Percentiles rank a stretch among this genome's conserved stretches.
Conservation (phyloP, 257 asterid genomes). For the Lantana camara region DNA sequence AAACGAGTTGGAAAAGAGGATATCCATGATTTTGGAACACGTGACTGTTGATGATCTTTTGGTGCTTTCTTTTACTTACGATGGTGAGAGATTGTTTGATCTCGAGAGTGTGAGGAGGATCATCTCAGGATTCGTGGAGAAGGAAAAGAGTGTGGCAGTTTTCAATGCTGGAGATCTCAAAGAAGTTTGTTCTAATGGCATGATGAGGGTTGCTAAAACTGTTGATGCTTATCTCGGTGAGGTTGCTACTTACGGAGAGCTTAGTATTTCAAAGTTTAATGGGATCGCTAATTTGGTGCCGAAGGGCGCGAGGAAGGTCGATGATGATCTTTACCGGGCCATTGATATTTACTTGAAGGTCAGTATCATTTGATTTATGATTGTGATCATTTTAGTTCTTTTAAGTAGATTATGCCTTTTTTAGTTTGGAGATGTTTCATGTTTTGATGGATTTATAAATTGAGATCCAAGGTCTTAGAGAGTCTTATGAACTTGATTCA, state of each 20-base stretch:
- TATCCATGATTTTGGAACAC: slow-evolving; percentile 64
- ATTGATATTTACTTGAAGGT: slow-evolving; percentile 91
- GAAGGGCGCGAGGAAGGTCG: slow-evolving; percentile 70
- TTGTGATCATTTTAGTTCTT: background rate
- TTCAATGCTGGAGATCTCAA: slow-evolving; percentile 69
- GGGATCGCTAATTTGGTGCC: slow-evolving; percentile 88
- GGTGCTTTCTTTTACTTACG: slow-evolving; percentile 70
- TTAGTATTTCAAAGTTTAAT: slow-evolving; percentile 77
- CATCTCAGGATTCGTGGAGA: slow-evolving; percentile 75
- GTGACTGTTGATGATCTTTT: slow-evolving; percentile 79
- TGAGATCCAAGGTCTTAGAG: too few relatives aligned
- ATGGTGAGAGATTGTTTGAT: slow-evolving; percentile 82
- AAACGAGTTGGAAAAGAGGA: slow-evolving; percentile 74
- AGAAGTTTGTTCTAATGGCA: slow-evolving; percentile 64
- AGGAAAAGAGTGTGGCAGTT: slow-evolving; percentile 76
- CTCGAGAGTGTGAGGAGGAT: slow-evolving; percentile 89
- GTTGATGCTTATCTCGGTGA: slow-evolving; percentile 85
- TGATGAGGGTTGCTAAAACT: slow-evolving; percentile 77
- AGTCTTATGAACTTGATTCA: too few relatives aligned
- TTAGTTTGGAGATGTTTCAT: background rate
- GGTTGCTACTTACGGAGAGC: slow-evolving; percentile 66
- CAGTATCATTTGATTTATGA: background rate
- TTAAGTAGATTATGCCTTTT: background rate
- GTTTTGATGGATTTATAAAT: too few relatives aligned
- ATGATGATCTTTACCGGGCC: slow-evolving; percentile 93